Base-by-base conservation (phyloP, 805 yeast genomes). In the Metschnikowia amazonensis region DNA sequence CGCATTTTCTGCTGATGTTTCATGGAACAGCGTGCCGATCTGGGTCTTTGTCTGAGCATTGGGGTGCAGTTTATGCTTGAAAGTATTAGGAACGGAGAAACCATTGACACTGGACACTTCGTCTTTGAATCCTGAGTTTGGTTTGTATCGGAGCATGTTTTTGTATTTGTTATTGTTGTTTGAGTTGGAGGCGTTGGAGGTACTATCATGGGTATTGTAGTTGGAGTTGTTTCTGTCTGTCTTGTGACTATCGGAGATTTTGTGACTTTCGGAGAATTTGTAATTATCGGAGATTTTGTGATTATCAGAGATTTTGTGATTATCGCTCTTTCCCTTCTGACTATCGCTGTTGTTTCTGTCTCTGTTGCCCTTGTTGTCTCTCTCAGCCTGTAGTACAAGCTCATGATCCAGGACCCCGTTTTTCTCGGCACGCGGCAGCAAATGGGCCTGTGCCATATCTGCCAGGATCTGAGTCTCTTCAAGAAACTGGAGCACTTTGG, bases 51-150 rank as follows among this genome's bases (percentile, higher is more conserved):
- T 66, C 44, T 59, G 64, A 18, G 76, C 76, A 47, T 70, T 71
- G 5, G 75, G 75, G 49, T 69, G 72, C n/a, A 71, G 64, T 50
- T 70, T 71, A 46, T 70, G 65, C 47, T 69, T 66, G 61, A 71
- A 71, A 1, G 76, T 71, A 46, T 71, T 71, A 18, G 76, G 75
- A 17, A 68, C 67, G 1, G 74, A 68, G 5, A 49, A 51, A 32
- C 52, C 54, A 27, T 51, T 51, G n/a, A 44, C 7, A 18, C 41
- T 41, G 24, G 52, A 42, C 9, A 50, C 52, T 20, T 58, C 61
- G 25, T 48, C 53, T 23, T 58, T 56, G 50, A 69, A 70, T 7
- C 63, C 67, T 2, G 51, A 30, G 43, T 69, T 70, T 16, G 66
- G 66, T 34, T 57, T 44, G 49, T 70, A 70, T 46, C 60, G 64